Percentiles rank a stretch among this genome's conserved stretches.
Evolutionary conservation across 1,139 yeast species (phyloP).

Genomic region (Yamadazyma spencermartinsiae): DNA sequence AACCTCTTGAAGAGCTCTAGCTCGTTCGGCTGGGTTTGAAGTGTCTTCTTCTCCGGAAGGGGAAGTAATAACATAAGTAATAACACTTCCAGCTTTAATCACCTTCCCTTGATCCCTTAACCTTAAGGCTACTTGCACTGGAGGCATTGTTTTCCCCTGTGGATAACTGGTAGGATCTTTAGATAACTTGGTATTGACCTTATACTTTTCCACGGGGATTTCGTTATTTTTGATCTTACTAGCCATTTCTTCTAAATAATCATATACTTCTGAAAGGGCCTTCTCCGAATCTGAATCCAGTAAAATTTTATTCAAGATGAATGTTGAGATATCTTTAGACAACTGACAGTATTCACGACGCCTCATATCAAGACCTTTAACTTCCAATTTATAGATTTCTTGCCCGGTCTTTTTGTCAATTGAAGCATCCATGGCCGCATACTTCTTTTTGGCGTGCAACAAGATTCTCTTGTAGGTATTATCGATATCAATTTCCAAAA

Average conservation of each 20-base stretch:
- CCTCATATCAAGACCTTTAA: conserved; percentile 94
- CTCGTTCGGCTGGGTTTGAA: conserved; percentile 64
- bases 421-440: conserved; percentile 80
- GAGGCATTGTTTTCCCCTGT: conserved; percentile 83
- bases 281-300: conserved; percentile 77
- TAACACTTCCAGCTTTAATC: conserved; percentile 85
- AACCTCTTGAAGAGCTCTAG: conserved; percentile 75
- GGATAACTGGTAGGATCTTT: conserved; percentile 77
- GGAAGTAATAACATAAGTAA: conserved; percentile 77
- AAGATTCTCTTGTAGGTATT: conserved; percentile 84
- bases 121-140: conserved; percentile 88
- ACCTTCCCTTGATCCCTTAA: conserved; percentile 79
- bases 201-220: conserved; percentile 63
- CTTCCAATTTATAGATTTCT: conserved; percentile 66
- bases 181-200: conserved; percentile 72
- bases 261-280: conserved; percentile 72
- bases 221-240: conserved; percentile 59
- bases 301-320: conserved; percentile 69
- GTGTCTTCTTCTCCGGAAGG: conserved; percentile 36
- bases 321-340: conserved; percentile 84
- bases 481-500: conserved; percentile 93
- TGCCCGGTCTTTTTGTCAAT: conserved; percentile 50
- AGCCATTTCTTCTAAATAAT: conserved; percentile 64
- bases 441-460: conserved; percentile 95
- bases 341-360: conserved; percentile 95